Conservation (phyloP, 176 grass and related monocot genomes). For the Chrysopogon serrulatus region DNA sequence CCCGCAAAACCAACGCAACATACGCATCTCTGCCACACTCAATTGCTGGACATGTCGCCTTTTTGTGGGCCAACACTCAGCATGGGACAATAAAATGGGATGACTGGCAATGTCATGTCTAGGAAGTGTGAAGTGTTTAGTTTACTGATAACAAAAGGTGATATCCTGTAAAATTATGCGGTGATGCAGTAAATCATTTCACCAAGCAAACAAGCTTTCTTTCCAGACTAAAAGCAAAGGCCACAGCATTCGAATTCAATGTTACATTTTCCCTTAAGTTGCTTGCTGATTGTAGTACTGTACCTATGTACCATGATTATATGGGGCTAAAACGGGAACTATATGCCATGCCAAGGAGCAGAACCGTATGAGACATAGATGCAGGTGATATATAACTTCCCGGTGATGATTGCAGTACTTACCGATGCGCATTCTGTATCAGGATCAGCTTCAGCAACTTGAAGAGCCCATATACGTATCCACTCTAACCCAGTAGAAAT, state of each 20-base stretch:
- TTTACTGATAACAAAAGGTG: background rate
- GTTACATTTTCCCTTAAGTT: background rate
- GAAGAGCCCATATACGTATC: constrained; percentile 85
- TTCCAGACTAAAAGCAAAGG: background rate
- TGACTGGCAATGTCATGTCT: background rate
- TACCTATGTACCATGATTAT: background rate
- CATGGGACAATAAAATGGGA: no score
- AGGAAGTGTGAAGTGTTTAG: background rate
- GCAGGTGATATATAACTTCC: background rate
- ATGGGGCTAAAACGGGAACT: background rate
- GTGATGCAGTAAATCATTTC: background rate
- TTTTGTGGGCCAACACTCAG: no score
- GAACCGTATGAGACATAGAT: background rate
- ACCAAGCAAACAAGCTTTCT: background rate
- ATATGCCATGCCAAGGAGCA: background rate
- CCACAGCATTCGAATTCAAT: background rate
- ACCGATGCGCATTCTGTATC: constrained; percentile 81
- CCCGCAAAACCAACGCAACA: no score
- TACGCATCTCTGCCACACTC: no score
- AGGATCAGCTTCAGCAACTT: constrained; percentile 75
- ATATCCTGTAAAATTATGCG: background rate
- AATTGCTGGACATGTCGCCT: no score
- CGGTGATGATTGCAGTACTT: constrained; percentile 24
- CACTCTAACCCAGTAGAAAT: constrained; percentile 83
- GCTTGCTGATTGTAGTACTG: background rate